Base-by-base conservation (phyloP, 2,329 filamentous ascomycete species). In the Metarhizium sp. region DNA sequence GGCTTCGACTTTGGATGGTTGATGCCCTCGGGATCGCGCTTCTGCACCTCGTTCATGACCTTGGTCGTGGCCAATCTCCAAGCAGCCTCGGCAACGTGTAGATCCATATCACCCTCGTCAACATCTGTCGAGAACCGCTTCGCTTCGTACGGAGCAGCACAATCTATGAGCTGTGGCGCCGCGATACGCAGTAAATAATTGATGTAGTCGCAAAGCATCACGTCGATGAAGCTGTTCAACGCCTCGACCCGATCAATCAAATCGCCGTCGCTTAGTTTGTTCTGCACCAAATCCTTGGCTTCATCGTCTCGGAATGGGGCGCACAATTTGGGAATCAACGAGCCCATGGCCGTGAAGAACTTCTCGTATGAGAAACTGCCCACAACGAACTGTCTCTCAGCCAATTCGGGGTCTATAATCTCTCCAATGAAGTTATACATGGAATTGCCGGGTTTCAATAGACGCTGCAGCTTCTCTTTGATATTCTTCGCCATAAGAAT, bases 341-440 rank as follows among this genome's bases (percentile, higher is more conserved):
- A 80, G 1, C 82, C 84, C 78, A 92, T 89, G 59, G 89, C 87
- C 2, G 78, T 74, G 66, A 92, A 92, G 70, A 92, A 92, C 57
- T 84, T 86, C 60, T 88, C 85, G 60, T 92, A 92, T 0, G 88
- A 92, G 67, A 92, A 92, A 51, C 81, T 82, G 14, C 88, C 88
- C 54, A 84, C 78, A 10, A 75, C 74, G 63, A 88, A 89, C 60
- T 92, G 86, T 45, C 78, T 80, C 58, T 79, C 77, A 32, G 90
- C 85, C 59, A 87, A 77, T 43, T 90, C 85, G 1, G 84, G 81
- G 61, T 92, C 89, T 29, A 94, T 74, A 1, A 87, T 82, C 64
- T 92, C 88, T 2, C 82, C 82, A 57, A 92, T 90, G 48, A 90
- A 78, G 2, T 78, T 85, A 65, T 91, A 79, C 80, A 91, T 87